Base-by-base conservation (phyloP, 352 stramenopile species). In the Phytophthora sansomeana region DNA sequence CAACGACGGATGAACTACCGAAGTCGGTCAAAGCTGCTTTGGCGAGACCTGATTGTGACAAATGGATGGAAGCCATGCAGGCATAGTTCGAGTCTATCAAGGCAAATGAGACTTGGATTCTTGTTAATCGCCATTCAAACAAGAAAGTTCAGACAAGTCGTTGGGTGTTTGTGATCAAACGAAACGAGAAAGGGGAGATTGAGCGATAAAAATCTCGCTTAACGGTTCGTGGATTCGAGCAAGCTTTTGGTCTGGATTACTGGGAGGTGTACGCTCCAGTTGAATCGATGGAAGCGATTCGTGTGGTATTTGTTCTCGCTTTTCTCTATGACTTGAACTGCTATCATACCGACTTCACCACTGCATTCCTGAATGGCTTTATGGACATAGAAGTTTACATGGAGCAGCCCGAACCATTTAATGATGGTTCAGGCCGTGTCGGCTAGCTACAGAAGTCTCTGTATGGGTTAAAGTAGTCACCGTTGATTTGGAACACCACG, bases 181-280 rank as follows among this genome's bases (percentile, higher is more conserved):
- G 53, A 26, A 48, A 60, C 8, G 14, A 60, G 7, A 28, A 43
- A 5, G 53, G 41, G 26, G 39, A 60, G 6, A 26, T 60, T 39
- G 11, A 51, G 19, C 26, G 52, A 28, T 46, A 46, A 10, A 46
- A 46, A 46, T 10, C 39, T 46, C 39, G 39, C 39, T 46, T 46
- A 46, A 46, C 28, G 5, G 5, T 42, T 52, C 28, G 39, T 6
- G 52, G 53, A 1, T 61, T 52, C n/a, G 28, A 61, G 13, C 53
- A 61, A 52, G 21, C 17, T 8, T 61, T 52, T 24, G 53, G 29
- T 6, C 35, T 36, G 5, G 28, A 59, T 19, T 61, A 52, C 29
- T 61, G 53, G 39, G 32, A 52, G n/a, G 36, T 48, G 16, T 51
- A 61, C n/a, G 17, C 41, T 1, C 41, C 53, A 6, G 53, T 44